Evolutionary conservation across 2,329 filamentous ascomycete genomes (phyloP).

Genomic region (Dactylellina parvicollis): DNA sequence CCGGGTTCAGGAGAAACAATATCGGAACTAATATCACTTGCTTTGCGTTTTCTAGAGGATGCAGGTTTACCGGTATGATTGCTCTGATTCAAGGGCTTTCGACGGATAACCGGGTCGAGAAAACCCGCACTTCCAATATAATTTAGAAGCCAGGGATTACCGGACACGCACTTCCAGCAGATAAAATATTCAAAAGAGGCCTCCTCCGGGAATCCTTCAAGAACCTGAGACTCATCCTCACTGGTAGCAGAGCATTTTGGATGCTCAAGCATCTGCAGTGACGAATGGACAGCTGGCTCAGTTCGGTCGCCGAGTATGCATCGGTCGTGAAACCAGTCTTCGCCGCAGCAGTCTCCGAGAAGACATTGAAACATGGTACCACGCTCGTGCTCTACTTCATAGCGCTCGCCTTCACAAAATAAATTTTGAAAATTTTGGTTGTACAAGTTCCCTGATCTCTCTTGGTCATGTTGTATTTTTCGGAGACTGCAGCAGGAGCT

Average conservation of each 20-base stretch:
- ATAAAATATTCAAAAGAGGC: conserved; percentile 90
- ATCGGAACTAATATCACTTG: conserved; percentile 51
- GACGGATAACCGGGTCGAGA: conserved; percentile 73
- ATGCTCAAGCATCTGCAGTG: conserved; percentile 40
- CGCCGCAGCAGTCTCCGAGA: conserved; percentile 57
- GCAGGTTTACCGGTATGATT: conserved; percentile 16
- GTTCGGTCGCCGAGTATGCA: conserved; percentile 52
- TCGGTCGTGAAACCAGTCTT: conserved; percentile 58
- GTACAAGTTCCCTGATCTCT: conserved; percentile 81
- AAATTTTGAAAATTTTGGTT: conserved; percentile 94
- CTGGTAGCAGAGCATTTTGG: conserved; percentile 62
- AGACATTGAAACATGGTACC: conserved; percentile 97
- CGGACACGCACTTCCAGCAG: conserved; percentile 91
- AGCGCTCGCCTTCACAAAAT: conserved; percentile 88
- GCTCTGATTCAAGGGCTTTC: not conserved
- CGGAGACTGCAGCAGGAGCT: conserved; percentile 80
- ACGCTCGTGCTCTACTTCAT: conserved; percentile 87
- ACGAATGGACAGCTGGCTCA: conserved; percentile 54
- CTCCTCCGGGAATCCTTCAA: conserved; percentile 86
- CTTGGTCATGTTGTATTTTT: conserved; percentile 79
- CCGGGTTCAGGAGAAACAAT: not conserved
- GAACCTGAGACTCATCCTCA: conserved; percentile 62
- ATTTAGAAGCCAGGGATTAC: conserved; percentile 88
- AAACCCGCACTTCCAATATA: conserved; percentile 86
- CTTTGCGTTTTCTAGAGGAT: conserved; percentile 16